Evolutionary conservation across 1,284 basidiomycete species (phyloP).

Genomic region (Limonomyces culmigenus): DNA sequence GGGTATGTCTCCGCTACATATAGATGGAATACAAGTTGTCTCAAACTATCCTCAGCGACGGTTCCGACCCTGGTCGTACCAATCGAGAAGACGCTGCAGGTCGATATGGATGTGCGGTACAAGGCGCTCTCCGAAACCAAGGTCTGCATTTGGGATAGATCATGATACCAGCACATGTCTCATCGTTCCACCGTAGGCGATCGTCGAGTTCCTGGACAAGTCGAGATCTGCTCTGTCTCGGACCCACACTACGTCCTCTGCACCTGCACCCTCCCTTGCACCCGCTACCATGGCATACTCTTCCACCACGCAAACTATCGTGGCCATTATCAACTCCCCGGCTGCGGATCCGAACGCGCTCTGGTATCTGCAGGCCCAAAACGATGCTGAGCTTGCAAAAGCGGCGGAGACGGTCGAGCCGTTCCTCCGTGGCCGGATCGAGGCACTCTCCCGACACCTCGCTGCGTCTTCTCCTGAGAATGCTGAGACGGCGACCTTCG

Average conservation of each 20-base stretch:
- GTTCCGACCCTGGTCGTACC: slow-evolving; percentile 78
- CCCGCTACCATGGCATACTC: slow-evolving; percentile 69
- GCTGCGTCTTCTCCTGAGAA: slow-evolving; percentile 29
- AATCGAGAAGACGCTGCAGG: slow-evolving; percentile 48
- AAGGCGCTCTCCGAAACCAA: slow-evolving; percentile 65
- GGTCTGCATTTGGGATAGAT: slow-evolving; percentile 22
- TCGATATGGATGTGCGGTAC: slow-evolving; percentile 65
- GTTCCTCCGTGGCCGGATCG: slow-evolving; percentile 29
- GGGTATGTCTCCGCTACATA: slow-evolving; percentile 21
- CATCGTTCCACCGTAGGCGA: slow-evolving; percentile 26
- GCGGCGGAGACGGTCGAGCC: slow-evolving; percentile 24
- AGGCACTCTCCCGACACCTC: slow-evolving; percentile 37
- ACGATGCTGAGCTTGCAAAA: slow-evolving; percentile 23
- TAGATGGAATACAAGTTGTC: not conserved
- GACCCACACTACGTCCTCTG: slow-evolving; percentile 47
- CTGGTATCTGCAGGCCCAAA: slow-evolving; percentile 31
- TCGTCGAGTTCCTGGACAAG: slow-evolving; percentile 72
- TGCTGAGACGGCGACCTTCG: slow-evolving; percentile 26
- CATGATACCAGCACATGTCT: slow-evolving; percentile 2
- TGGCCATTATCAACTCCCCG: slow-evolving; percentile 46
- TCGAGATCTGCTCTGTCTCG: slow-evolving; percentile 51
- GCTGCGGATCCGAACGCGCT: slow-evolving; percentile 34
- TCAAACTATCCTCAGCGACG: slow-evolving; percentile 29
- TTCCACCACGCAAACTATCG: slow-evolving; percentile 37
- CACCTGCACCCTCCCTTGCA: slow-evolving; percentile 61